Percentiles rank a stretch among this genome's conserved stretches.
Conservation (phyloP, 129 eudicot species). For the Gnaphalium uliginosum region DNA sequence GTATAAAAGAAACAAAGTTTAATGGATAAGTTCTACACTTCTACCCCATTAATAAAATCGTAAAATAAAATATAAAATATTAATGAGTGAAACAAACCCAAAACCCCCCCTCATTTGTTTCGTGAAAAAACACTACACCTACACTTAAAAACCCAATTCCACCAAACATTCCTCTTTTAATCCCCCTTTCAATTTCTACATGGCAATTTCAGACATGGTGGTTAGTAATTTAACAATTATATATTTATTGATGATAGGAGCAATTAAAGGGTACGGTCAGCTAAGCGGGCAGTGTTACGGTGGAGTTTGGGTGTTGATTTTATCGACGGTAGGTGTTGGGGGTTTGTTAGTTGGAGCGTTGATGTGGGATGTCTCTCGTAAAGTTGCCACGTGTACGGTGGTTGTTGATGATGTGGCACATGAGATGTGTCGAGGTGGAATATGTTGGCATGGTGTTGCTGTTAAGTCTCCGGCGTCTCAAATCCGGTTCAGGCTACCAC, state of each 20-base stretch:
- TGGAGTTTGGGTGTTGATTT: conserved; percentile 53
- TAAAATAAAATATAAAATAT: neutral
- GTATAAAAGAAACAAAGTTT: neutral
- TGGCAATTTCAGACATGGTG: conserved; percentile 70
- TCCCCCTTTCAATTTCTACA: conserved; percentile 1
- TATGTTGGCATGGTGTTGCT: conserved; percentile 91
- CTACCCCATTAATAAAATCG: conserved; percentile 13
- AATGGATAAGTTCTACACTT: conserved; percentile 31
- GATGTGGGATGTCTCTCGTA: conserved; percentile 78
- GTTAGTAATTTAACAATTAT: conserved; percentile 54
- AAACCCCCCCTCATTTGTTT: neutral
- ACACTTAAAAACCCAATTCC: conserved; percentile 25
- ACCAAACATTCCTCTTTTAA: conserved; percentile 25
- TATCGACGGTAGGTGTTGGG: conserved; percentile 58
- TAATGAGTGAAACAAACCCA: conserved; percentile 7
- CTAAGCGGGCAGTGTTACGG: conserved; percentile 60
- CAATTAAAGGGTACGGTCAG: conserved; percentile 55
- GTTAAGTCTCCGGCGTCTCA: conserved; percentile 77
- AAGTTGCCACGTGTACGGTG: conserved; percentile 44
- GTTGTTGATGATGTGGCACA: conserved; percentile 36
- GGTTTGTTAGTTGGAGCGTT: conserved; percentile 45
- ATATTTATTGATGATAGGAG: conserved; percentile 62
- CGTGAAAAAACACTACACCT: conserved; percentile 27
- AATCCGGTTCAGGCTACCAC: conserved; percentile 74
- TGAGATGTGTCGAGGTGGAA: conserved; percentile 78